Base-by-base conservation (phyloP, 2,329 filamentous ascomycete species). In the Exophiala bonariae region DNA sequence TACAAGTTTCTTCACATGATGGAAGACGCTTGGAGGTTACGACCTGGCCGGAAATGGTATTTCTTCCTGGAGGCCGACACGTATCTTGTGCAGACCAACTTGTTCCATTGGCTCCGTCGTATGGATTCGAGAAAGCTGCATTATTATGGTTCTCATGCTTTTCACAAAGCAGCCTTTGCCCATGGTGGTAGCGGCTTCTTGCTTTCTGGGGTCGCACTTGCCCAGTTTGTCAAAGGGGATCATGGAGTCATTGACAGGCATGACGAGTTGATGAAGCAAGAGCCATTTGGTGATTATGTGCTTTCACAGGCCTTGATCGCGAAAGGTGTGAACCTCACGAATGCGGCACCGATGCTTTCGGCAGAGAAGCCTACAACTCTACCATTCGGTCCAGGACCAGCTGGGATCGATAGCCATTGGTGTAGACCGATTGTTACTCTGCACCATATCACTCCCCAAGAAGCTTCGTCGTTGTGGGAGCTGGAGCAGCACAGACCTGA, bases 1-100 rank as follows among this genome's bases (percentile, higher is more conserved):
- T 82, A 80, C 66, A 82, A 82, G 63, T 81, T 80, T 59, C 65
- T 80, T 32, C 78, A 80, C 60, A 80, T 81, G 59, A 73, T 77
- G n/a, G 73, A 79, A 61, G 77, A 78, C 64, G 62, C 74, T 0
- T 81, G 72, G 55, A 58, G 63, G 18, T 62, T 76, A 63, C 69
- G 72, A 5, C 77, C 78, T 10, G 58, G 68, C 47, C 73, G 73
- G 50, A 75, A 80, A 55, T 82, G 79, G 79, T 82, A 81, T 58
- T 59, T 82, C 9, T 81, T 79, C 52, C 69, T 81, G 51, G 79
- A 82, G 43, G 77, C 77, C 39, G 79, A 82, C 60, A 79, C 77
- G 6, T 82, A 81, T 56, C 69, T 81, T 9, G 64, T 79, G 32
- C 79, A 77, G 74, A 66, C 72, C 11, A 80, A 75, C 42, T 59